phyloP scores from a whole-genome alignment of 1,139 yeast genomes.

The Blastobotrys illinoisensis region DNA sequence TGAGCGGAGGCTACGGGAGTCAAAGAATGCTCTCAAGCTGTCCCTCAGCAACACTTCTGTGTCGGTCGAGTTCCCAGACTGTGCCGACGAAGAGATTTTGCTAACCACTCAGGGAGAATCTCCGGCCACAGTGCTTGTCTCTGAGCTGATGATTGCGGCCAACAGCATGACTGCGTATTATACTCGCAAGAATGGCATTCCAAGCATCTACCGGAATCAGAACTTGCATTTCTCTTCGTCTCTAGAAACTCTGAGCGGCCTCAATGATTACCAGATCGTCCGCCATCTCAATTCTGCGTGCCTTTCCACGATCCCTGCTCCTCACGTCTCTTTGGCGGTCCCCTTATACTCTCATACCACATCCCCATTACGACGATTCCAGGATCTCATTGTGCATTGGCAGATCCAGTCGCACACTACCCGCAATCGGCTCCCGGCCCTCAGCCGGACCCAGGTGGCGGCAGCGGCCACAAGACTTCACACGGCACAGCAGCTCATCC shows the following conservation, averaged over 20 bases:
- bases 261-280: conserved; percentile 2
- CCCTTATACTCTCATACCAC: conserved; percentile 68
- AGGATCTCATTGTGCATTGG: conserved; percentile 80
- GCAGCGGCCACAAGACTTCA: conserved; percentile 27
- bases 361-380: conserved; percentile 81
- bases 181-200: conserved; percentile 43
- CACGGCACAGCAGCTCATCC: conserved; percentile 17
- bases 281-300: conserved; percentile 15
- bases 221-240: conserved; percentile 31
- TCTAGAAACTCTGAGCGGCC: conserved; percentile 16
- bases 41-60: neutral
- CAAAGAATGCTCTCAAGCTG: neutral
- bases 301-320: conserved; percentile 36
- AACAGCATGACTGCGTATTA: conserved; percentile 57
- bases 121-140: conserved; percentile 41
- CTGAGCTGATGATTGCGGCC: conserved; percentile 78
- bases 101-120: neutral
- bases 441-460: conserved; percentile 16
- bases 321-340: conserved; percentile 65
- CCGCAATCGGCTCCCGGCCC: neutral
- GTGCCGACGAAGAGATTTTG: neutral
- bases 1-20: neutral
- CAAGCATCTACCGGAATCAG: conserved; percentile 56
- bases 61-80: neutral
- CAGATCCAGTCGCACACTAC: conserved; percentile 46